These are phyloP conservation scores for Evansstolkia leycettana DNA, from an alignment of 495 filamentous ascomycete species.

Conservation along the genomic window DNA sequence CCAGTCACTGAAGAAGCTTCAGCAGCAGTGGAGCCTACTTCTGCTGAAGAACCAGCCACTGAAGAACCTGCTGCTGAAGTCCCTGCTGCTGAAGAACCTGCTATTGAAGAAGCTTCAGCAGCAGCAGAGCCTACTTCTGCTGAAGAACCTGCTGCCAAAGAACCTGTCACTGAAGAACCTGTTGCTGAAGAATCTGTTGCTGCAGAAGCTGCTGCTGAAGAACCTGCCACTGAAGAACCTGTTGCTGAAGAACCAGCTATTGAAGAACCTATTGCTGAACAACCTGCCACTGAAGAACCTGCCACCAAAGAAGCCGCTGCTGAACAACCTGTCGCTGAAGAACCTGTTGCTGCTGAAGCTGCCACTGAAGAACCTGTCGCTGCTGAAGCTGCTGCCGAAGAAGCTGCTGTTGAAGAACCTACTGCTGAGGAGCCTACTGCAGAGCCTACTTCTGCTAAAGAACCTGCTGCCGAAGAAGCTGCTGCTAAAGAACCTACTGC, in stretches of 20 bases:
- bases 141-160: conserved; percentile 1
- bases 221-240: not conserved
- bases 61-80: conserved; percentile 5
- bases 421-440: conserved; percentile 1
- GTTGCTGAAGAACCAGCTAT: conserved; percentile 1
- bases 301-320: conserved; percentile 1
- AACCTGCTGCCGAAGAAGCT: not conserved
- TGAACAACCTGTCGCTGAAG: conserved; percentile 2
- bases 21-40: conserved; percentile 1
- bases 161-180: conserved; percentile 3
- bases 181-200: not conserved
- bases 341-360: not conserved
- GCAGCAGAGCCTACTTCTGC: not conserved
- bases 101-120: conserved; percentile 2
- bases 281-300: not conserved
- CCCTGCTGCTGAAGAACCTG: conserved; percentile 2
- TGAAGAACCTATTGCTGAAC: not conserved
- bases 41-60: not conserved
- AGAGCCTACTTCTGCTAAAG: too few relatives aligned
- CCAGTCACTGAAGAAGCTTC: not conserved
- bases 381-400: conserved; percentile 1
- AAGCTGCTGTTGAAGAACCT: not conserved
- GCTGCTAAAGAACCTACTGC: not conserved
- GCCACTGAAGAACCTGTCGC: not conserved
- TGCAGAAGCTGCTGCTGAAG: not conserved